Conservation (phyloP, 2,329 filamentous ascomycete genomes). For the Escovopsis sp. region DNA sequence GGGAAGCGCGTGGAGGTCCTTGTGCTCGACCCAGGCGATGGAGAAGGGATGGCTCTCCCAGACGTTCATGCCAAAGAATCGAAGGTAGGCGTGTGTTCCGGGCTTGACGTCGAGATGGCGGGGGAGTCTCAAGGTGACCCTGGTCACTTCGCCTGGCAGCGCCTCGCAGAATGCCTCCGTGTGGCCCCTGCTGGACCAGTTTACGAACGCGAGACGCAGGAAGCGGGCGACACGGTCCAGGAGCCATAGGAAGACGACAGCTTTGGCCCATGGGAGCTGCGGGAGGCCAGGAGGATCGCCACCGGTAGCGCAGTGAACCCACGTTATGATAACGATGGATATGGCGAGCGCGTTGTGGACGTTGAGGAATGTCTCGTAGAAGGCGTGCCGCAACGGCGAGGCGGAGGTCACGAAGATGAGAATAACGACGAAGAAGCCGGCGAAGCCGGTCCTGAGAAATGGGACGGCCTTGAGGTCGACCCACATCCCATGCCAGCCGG, state of each 20-base stretch:
- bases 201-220: conserved; percentile 47
- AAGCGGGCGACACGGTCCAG: conserved; percentile 53
- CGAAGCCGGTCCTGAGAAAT: conserved; percentile 52
- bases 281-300: conserved; percentile 48
- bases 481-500: conserved; percentile 44
- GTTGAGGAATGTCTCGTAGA: conserved; percentile 93
- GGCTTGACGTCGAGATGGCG: conserved; percentile 50
- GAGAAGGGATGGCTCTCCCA: conserved; percentile 72
- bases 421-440: conserved; percentile 45
- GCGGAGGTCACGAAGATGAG: conserved; percentile 54
- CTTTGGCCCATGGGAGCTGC: conserved; percentile 60
- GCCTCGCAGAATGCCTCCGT: conserved; percentile 53
- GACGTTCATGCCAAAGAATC: conserved; percentile 47
- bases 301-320: conserved; percentile 60
- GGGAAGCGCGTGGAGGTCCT: conserved; percentile 23
- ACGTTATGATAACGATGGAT: conserved; percentile 53
- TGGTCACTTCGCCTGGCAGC: conserved; percentile 52
- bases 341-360: conserved; percentile 65
- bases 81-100: conserved; percentile 61
- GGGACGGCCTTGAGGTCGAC: conserved; percentile 37
- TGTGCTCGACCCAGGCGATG: conserved; percentile 55
- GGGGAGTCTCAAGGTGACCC: conserved; percentile 55
- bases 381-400: conserved; percentile 76
- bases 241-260: conserved; percentile 62
- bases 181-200: conserved; percentile 42